Evolutionary conservation across 148 eudicot genomes (phyloP).

Genomic region (Rhododendron henanense): DNA sequence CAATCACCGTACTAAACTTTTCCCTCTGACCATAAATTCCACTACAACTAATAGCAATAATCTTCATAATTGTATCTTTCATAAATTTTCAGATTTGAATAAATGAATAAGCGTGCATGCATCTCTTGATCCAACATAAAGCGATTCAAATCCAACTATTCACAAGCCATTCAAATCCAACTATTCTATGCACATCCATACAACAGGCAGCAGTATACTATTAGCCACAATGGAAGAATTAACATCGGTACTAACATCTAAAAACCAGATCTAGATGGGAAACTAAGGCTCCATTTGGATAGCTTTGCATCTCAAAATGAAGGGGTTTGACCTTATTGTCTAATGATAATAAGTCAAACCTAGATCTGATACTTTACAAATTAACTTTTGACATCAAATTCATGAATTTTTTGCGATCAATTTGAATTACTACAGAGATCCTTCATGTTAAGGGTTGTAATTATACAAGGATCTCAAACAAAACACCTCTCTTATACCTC

Average conservation of each 20-base stretch:
- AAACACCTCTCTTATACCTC: not conserved
- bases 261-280: not conserved
- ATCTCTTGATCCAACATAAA: not conserved
- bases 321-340: not conserved
- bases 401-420: not conserved
- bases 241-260: not conserved
- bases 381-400: not conserved
- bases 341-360: not conserved
- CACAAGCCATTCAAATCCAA: not conserved
- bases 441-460: not conserved
- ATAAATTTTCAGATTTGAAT: not conserved
- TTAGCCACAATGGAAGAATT: not conserved
- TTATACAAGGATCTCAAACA: not conserved
- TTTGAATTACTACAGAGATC: not conserved
- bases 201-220: not conserved
- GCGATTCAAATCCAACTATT: not conserved
- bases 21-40: not conserved
- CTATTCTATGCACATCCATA: not conserved
- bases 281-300: not conserved
- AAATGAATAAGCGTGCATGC: not conserved
- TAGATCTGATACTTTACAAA: not conserved
- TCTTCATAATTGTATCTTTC: not conserved
- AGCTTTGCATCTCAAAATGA: not conserved
- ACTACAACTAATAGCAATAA: not conserved
- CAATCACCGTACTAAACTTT: not conserved